phyloP scores from a whole-genome alignment of 305 asterid genomes.

The Fraxinus ornus region DNA sequence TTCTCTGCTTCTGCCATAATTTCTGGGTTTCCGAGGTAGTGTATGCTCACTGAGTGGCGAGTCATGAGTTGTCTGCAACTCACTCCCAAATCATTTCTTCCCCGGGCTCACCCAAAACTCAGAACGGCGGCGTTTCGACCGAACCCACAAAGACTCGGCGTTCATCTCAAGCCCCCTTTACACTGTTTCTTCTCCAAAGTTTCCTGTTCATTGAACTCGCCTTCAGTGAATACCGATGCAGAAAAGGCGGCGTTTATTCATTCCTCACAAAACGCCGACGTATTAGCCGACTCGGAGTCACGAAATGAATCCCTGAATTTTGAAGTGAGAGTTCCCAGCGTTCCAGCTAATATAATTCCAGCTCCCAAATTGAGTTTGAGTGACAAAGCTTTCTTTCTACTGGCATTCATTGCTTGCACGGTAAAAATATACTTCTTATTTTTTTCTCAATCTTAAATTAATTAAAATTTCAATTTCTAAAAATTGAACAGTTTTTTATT shows the following conservation, averaged over 20 bases:
- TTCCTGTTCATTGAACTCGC: constrained; percentile 18
- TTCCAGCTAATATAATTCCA: constrained; percentile 34
- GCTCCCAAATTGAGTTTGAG: constrained; percentile 53
- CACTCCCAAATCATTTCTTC: constrained; percentile 17
- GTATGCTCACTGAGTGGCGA: constrained; percentile 20
- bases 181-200: constrained; percentile 28
- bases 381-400: constrained; percentile 66
- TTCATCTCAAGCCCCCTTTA: constrained; percentile 26
- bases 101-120: constrained; percentile 17
- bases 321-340: constrained; percentile 51
- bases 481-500: background rate
- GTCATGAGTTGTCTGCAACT: background rate
- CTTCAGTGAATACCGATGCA: constrained; percentile 22
- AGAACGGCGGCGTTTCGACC: constrained; percentile 3
- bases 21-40: constrained; percentile 27
- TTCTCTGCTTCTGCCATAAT: constrained; percentile 6
- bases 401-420: constrained; percentile 74
- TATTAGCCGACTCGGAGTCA: constrained; percentile 24
- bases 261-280: constrained; percentile 24
- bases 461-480: background rate
- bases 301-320: constrained; percentile 35
- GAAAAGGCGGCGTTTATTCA: constrained; percentile 19
- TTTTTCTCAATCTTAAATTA: background rate
- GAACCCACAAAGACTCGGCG: constrained; percentile 14
- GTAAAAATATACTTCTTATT: constrained; percentile 25